A percentile compares a stretch with the other conserved stretches of the same genome.
Evolutionary conservation across 306 rosid species (phyloP).

Genomic region (Lotus japonicus): DNA sequence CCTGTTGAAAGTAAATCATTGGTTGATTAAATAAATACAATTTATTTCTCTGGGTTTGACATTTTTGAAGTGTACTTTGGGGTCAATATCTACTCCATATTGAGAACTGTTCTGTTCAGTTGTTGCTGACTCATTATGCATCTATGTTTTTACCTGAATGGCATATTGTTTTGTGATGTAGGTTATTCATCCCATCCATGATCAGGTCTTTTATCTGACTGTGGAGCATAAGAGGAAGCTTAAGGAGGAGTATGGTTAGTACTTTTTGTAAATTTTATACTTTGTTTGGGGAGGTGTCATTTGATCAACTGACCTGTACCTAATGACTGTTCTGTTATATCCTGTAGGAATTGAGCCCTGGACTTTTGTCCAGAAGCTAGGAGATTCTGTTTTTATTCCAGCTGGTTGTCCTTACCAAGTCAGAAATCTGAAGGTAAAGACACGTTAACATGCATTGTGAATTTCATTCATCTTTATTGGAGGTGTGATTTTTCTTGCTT

Average conservation of each 20-base stretch:
- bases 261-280: neutral
- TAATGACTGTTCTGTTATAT: neutral
- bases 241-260: conserved; percentile 73
- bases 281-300: neutral
- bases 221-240: conserved; percentile 68
- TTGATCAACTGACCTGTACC: neutral
- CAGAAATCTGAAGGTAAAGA: conserved; percentile 30
- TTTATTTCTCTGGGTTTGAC: neutral
- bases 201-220: conserved; percentile 64
- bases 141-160: neutral
- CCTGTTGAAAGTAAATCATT: neutral
- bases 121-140: neutral
- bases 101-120: neutral
- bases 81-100: neutral
- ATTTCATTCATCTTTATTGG: neutral
- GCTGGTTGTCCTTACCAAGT: conserved; percentile 39
- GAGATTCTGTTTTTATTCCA: conserved; percentile 37
- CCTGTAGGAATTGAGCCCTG: conserved; percentile 41
- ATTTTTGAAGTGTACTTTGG: neutral
- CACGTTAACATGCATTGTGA: neutral
- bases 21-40: neutral
- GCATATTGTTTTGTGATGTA: conserved; percentile 7
- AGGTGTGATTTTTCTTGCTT: neutral
- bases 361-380: conserved; percentile 36
- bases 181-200: conserved; percentile 74